Conservation (phyloP, 2,329 filamentous ascomycete species). For the Thermothelomyces thermophilus region DNA sequence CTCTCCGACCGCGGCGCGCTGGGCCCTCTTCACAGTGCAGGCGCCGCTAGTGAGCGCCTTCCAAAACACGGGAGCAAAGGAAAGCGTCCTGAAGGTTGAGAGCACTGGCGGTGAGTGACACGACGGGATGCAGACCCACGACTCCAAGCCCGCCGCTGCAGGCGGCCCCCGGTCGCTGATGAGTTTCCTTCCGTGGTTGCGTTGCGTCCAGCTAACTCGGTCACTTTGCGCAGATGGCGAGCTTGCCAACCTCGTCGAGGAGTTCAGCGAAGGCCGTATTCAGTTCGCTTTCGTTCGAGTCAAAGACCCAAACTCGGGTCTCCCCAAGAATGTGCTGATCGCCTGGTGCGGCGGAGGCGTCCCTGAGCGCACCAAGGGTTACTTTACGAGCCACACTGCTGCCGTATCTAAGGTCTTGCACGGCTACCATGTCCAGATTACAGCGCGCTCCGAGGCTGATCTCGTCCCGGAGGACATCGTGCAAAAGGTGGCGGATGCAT, state of each 20-base stretch:
- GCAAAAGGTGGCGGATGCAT: slow-evolving; percentile 90
- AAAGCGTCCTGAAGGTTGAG: slow-evolving; percentile 93
- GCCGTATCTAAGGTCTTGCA: slow-evolving; percentile 88
- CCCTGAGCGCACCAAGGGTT: slow-evolving; percentile 96
- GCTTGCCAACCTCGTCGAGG: slow-evolving; percentile 80
- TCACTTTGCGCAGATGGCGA: slow-evolving; percentile 66
- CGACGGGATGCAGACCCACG: no score
- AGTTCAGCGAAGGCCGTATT: slow-evolving; percentile 92
- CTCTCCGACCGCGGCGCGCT: slow-evolving; percentile 82
- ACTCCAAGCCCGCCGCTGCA: no score
- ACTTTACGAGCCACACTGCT: slow-evolving; percentile 90
- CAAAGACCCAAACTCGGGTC: slow-evolving; percentile 82
- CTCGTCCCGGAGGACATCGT: slow-evolving; percentile 82
- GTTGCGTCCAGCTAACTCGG: slow-evolving; percentile 8
- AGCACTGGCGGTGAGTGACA: slow-evolving; percentile 65
- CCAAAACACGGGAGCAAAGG: slow-evolving; percentile 76
- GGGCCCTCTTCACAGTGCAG: slow-evolving; percentile 90
- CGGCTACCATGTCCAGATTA: slow-evolving; percentile 97
- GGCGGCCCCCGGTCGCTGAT: no score
- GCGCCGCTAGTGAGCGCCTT: slow-evolving; percentile 90
- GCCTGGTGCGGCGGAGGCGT: slow-evolving; percentile 97
- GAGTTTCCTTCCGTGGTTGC: not conserved
- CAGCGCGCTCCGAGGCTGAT: slow-evolving; percentile 83
- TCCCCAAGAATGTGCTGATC: slow-evolving; percentile 90
- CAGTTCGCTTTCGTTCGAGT: slow-evolving; percentile 97